phyloP scores from a whole-genome alignment of 805 yeast species.

The Huiozyma sinensis region DNA sequence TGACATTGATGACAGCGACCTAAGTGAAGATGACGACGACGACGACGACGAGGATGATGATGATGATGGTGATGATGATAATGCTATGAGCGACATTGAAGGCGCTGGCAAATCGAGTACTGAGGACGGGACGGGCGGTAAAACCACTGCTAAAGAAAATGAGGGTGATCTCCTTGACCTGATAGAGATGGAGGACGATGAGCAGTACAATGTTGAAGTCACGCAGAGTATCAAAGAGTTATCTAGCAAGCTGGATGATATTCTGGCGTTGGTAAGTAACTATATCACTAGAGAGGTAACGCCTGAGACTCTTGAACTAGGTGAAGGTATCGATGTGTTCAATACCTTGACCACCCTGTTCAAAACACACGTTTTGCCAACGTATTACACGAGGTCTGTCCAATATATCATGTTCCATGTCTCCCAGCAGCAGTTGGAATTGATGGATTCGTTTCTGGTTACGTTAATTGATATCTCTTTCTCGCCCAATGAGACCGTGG shows the following conservation, averaged over 20 bases:
- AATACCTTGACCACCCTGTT: constrained; percentile 67
- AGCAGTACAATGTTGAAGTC: constrained; percentile 39
- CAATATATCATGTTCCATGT: constrained; percentile 77
- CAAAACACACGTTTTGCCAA: constrained; percentile 75
- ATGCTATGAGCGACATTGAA: constrained; percentile 23
- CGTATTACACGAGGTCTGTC: constrained; percentile 81
- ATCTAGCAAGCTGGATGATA: constrained; percentile 60
- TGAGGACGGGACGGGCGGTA: too few species aligned
- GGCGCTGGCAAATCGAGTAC: constrained; percentile 17
- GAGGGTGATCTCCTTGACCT: constrained; percentile 19
- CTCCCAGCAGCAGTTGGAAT: constrained; percentile 71
- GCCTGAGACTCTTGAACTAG: constrained; percentile 41
- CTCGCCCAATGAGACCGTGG: constrained; percentile 53
- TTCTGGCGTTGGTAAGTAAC: constrained; percentile 48
- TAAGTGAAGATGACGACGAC: constrained; percentile 26
- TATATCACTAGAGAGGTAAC: constrained; percentile 41
- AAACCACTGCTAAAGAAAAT: constrained; percentile 8
- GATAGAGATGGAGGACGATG: constrained; percentile 29
- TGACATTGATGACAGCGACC: constrained; percentile 46
- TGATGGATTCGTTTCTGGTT: constrained; percentile 77
- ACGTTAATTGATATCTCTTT: constrained; percentile 76
- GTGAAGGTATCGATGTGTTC: constrained; percentile 58
- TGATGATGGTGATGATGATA: constrained; percentile 26
- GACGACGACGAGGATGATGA: constrained; percentile 27
- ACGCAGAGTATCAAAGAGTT: constrained; percentile 40